Conservation (phyloP, 129 eudicot species). For the Tanacetum coccineum region DNA sequence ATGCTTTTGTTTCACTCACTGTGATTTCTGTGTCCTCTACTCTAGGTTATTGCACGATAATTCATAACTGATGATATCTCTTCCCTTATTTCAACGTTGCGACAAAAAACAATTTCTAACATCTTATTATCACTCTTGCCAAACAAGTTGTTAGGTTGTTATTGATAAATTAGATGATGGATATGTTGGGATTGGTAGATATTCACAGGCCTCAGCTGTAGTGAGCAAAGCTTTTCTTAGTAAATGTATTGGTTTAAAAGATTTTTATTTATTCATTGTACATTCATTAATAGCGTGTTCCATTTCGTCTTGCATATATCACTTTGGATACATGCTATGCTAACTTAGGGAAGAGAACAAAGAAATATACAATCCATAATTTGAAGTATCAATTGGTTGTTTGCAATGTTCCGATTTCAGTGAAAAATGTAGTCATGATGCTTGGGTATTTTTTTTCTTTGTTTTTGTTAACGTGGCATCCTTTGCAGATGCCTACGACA, state of each 20-base stretch:
- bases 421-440: conserved; percentile 2
- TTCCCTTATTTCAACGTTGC: neutral
- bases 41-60: neutral
- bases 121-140: neutral
- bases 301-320: too few relatives aligned
- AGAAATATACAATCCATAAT: neutral
- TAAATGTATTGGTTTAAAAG: conserved; percentile 3
- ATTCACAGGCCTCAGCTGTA: conserved; percentile 6
- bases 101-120: too few relatives aligned
- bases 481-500: conserved; percentile 69
- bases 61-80: neutral
- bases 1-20: neutral
- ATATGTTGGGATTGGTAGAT: neutral
- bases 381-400: neutral
- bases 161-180: conserved; percentile 4
- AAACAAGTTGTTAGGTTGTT: neutral
- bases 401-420: conserved; percentile 3
- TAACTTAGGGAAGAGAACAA: neutral
- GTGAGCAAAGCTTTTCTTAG: conserved; percentile 6
- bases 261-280: neutral
- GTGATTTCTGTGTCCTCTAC: too few relatives aligned
- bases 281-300: neutral
- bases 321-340: too few relatives aligned
- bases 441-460: neutral
- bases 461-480: neutral